phyloP scores from a whole-genome alignment of 352 stramenopile genomes.

The Phytophthora podocarpi region DNA sequence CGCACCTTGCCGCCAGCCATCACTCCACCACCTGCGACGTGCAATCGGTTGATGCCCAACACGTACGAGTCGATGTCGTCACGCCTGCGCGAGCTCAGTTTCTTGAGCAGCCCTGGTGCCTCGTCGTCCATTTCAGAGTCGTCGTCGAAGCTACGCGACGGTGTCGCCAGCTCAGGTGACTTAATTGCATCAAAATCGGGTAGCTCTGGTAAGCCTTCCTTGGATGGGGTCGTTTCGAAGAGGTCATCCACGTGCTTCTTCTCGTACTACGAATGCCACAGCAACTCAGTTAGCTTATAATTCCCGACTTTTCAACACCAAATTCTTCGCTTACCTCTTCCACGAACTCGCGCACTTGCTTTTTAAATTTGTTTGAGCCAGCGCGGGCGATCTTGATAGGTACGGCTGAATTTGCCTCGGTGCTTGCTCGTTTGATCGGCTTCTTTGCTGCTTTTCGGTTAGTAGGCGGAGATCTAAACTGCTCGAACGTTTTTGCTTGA shows the following conservation, averaged over 20 bases:
- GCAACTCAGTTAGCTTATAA: not conserved
- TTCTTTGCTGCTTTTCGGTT: slow-evolving; percentile 40
- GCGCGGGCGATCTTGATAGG: slow-evolving; percentile 65
- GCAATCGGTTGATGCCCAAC: slow-evolving; percentile 60
- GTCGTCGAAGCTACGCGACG: slow-evolving; percentile 41
- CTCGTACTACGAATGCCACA: slow-evolving; percentile 49
- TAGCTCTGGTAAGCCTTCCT: slow-evolving; percentile 32
- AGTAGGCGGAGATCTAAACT: slow-evolving; percentile 51
- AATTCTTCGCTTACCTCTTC: slow-evolving; percentile 34
- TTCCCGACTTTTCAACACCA: not conserved
- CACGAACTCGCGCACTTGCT: slow-evolving; percentile 83
- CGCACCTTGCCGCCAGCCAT: slow-evolving; percentile 44
- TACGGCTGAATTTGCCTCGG: slow-evolving; percentile 17
- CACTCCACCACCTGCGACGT: slow-evolving; percentile 42
- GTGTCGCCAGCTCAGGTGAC: slow-evolving; percentile 42
- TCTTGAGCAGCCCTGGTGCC: slow-evolving; percentile 49
- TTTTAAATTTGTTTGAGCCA: slow-evolving; percentile 83
- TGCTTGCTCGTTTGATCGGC: slow-evolving; percentile 24
- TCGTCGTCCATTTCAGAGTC: slow-evolving; percentile 54
- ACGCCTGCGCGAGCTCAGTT: slow-evolving; percentile 57
- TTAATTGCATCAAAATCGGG: slow-evolving; percentile 61
- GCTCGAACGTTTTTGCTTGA: slow-evolving; percentile 62
- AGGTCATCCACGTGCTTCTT: slow-evolving; percentile 78
- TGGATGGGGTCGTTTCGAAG: slow-evolving; percentile 64
- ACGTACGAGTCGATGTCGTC: slow-evolving; percentile 85